Evolutionary conservation across 768 basidiomycete genomes (phyloP).

Genomic region (Cystobasidium ongulense): DNA sequence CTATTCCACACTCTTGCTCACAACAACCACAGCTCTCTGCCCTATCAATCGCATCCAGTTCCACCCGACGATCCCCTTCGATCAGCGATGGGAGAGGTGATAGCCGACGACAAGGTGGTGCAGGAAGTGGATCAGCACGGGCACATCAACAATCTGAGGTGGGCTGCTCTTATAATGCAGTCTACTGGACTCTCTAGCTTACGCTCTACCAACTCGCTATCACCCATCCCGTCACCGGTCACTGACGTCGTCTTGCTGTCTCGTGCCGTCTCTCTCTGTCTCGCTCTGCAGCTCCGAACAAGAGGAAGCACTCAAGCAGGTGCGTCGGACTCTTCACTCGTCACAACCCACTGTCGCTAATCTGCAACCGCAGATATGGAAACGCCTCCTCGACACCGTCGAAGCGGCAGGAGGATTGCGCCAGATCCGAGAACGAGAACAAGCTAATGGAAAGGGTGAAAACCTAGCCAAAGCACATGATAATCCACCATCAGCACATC

Average conservation of each 20-base stretch:
- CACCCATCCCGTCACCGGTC: too few species aligned
- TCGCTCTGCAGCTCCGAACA: slow-evolving; percentile 1
- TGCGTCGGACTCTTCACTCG: not conserved
- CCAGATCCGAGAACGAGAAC: not conserved
- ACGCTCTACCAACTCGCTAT: too few species aligned
- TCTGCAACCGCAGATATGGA: slow-evolving; percentile 13
- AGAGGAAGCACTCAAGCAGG: slow-evolving; percentile 9
- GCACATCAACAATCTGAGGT: slow-evolving; percentile 16
- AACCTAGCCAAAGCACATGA: not conserved
- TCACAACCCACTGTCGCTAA: not conserved
- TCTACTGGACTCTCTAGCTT: not conserved
- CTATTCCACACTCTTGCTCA: too few species aligned
- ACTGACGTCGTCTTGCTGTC: not conserved
- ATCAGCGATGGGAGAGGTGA: not conserved
- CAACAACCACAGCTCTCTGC: too few species aligned
- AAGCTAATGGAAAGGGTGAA: not conserved
- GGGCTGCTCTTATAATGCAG: not conserved
- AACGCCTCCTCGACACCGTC: slow-evolving; percentile 4
- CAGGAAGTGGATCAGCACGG: not conserved
- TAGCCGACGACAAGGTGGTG: slow-evolving; percentile 7
- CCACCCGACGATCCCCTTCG: not conserved
- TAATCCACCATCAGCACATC: not conserved
- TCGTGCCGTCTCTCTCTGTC: not conserved
- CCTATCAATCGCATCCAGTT: not conserved
- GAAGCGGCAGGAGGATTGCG: not conserved